These are phyloP conservation scores for Paramyrothecium roridum DNA, from an alignment of 2,329 filamentous ascomycete species.

Conservation along the genomic window DNA sequence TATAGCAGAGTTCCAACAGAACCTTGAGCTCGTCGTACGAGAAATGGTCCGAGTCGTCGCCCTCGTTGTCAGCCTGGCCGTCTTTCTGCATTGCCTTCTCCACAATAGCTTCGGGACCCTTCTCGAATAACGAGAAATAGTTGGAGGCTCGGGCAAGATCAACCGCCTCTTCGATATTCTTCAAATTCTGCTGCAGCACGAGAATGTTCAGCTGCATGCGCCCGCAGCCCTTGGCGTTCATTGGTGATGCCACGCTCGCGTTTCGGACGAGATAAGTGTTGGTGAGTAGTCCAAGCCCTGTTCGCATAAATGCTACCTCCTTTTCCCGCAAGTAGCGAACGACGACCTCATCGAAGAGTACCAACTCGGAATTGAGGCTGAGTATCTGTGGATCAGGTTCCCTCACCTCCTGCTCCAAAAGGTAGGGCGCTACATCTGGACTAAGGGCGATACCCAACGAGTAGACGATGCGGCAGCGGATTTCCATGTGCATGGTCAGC, in stretches of 20 bases:
- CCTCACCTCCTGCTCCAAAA: conserved; percentile 67
- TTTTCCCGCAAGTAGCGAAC: conserved; percentile 66
- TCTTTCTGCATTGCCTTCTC: conserved; percentile 52
- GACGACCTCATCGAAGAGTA: conserved; percentile 83
- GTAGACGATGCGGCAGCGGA: conserved; percentile 80
- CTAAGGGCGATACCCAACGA: conserved; percentile 66
- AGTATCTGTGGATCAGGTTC: conserved; percentile 79
- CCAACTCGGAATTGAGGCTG: conserved; percentile 77
- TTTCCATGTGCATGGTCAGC: conserved; percentile 83
- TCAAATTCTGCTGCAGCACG: conserved; percentile 93
- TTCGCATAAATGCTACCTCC: conserved; percentile 74
- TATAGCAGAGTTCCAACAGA: conserved; percentile 65
- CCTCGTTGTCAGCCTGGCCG: conserved; percentile 28
- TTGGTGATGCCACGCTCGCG: conserved; percentile 67
- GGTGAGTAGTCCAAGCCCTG: conserved; percentile 72
- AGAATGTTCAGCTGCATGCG: conserved; percentile 92
- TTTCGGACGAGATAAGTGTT: conserved; percentile 76
- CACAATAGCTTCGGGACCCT: conserved; percentile 64
- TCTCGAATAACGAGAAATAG: conserved; percentile 68
- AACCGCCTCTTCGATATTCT: conserved; percentile 78
- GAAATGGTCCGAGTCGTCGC: conserved; percentile 42
- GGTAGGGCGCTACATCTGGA: conserved; percentile 57
- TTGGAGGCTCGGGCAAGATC: conserved; percentile 59
- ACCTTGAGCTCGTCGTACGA: conserved; percentile 65
- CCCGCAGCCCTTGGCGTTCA: conserved; percentile 82